phyloP scores from a whole-genome alignment of 345 rosid species.

The Camelina hispida region DNA sequence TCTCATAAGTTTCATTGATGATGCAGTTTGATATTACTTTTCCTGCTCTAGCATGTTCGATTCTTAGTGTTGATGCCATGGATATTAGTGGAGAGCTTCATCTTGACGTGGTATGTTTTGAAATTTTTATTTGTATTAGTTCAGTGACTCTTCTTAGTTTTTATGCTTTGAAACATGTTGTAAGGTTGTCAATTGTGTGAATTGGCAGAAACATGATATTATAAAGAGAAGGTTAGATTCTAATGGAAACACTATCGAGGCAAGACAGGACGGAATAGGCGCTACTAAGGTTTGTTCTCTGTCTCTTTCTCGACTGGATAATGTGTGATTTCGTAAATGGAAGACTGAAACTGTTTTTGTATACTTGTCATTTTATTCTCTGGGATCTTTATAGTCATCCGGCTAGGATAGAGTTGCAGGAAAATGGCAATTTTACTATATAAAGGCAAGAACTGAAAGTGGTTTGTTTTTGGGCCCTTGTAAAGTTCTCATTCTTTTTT shows the following conservation, averaged over 20 bases:
- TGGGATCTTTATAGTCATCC: not conserved
- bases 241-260: constrained; percentile 78
- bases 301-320: not conserved
- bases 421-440: not conserved
- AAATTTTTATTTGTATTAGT: not conserved
- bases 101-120: constrained; percentile 84
- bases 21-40: constrained; percentile 90
- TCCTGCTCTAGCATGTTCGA: constrained; percentile 91
- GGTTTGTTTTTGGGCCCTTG: not conserved
- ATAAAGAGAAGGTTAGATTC: constrained; percentile 80
- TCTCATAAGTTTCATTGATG: constrained; percentile 31
- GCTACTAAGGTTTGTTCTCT: constrained; percentile 70
- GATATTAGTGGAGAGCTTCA: constrained; percentile 97
- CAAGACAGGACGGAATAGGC: constrained; percentile 85
- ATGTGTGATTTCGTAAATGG: not conserved
- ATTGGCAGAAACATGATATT: constrained; percentile 87
- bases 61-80: constrained; percentile 95
- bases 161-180: not conserved
- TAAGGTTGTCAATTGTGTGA: constrained; percentile 4
- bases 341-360: not conserved
- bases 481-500: constrained; percentile 25
- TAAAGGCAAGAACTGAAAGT: not conserved
- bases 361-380: not conserved
- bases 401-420: not conserved
- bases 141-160: not conserved